Evolutionary conservation across 331 rosid species (phyloP).

Genomic region (Acacia concinna): DNA sequence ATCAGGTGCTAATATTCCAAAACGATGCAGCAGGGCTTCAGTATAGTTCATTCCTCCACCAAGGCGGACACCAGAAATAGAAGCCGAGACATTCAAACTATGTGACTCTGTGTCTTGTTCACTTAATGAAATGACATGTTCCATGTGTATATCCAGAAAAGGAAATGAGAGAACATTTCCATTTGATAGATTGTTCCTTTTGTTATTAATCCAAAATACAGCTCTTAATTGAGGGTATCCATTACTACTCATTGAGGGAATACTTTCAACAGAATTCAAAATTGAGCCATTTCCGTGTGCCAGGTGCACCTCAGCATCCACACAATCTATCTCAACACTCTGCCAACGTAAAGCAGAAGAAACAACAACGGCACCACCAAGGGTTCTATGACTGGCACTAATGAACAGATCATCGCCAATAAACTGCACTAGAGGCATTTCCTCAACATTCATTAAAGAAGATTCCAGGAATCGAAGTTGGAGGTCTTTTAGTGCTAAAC

Average conservation of each 20-base stretch:
- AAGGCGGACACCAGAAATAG: conserved; percentile 81
- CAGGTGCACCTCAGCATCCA: conserved; percentile 56
- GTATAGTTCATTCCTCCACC: conserved; percentile 96
- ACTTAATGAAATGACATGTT: conserved; percentile 70
- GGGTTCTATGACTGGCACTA: conserved; percentile 80
- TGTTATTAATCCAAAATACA: conserved; percentile 80
- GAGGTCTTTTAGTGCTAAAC: conserved; percentile 58
- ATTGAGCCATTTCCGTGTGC: conserved; percentile 39
- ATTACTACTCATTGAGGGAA: conserved; percentile 43
- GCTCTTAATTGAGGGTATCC: conserved; percentile 72
- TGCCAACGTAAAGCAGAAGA: conserved; percentile 79
- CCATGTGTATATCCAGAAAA: conserved; percentile 61
- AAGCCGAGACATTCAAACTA: conserved; percentile 75
- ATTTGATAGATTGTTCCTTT: conserved; percentile 37
- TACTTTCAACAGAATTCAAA: conserved; percentile 48
- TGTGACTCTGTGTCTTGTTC: conserved; percentile 71
- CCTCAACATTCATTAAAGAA: conserved; percentile 55
- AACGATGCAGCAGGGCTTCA: conserved; percentile 78
- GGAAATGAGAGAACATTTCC: conserved; percentile 49
- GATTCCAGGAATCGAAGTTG: conserved; percentile 85
- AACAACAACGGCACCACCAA: conserved; percentile 87
- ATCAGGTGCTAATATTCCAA: conserved; percentile 89
- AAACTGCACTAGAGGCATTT: conserved; percentile 81
- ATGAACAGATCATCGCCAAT: conserved; percentile 65
- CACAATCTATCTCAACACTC: conserved; percentile 65